Percentiles rank a stretch among this genome's conserved stretches.
Conservation (phyloP, 106 monocot species). For the Apostasia ramifera region DNA sequence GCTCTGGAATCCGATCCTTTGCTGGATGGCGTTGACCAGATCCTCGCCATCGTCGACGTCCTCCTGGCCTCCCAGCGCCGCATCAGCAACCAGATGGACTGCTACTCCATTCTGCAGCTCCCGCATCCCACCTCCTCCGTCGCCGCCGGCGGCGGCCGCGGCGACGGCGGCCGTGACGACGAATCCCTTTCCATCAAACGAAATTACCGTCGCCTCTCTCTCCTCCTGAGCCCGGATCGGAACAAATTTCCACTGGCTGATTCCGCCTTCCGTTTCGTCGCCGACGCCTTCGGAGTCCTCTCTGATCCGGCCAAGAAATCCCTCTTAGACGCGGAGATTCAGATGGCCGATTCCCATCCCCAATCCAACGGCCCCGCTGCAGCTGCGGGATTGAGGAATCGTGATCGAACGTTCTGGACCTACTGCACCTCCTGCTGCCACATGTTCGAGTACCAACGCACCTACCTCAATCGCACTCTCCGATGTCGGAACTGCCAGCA, state of each 20-base stretch:
- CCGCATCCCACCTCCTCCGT: not conserved
- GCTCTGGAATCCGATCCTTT: constrained; percentile 13
- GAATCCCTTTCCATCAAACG: constrained; percentile 14
- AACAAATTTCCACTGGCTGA: constrained; percentile 25
- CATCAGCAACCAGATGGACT: constrained; percentile 41
- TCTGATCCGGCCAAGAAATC: constrained; percentile 43
- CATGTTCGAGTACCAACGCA: constrained; percentile 38
- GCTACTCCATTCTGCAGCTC: constrained; percentile 60
- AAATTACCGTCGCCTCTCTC: constrained; percentile 54
- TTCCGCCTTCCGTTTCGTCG: constrained; percentile 31
- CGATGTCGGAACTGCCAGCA: constrained; percentile 46
- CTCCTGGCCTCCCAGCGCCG: constrained; percentile 51
- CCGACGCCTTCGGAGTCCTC: constrained; percentile 31
- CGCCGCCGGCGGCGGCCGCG: not conserved
- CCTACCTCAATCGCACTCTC: constrained; percentile 24
- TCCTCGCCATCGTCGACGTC: constrained; percentile 57
- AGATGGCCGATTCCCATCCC: constrained; percentile 5
- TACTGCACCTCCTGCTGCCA: constrained; percentile 48
- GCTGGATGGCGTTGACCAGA: constrained; percentile 39
- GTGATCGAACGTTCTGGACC: constrained; percentile 52
- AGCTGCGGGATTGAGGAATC: not conserved
- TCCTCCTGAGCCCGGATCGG: constrained; percentile 40
- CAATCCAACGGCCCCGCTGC: not conserved
- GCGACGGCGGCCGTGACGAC: constrained; percentile 3
- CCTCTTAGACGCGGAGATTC: constrained; percentile 40